Evolutionary conservation across 1,139 yeast species (phyloP).

Genomic region (Hansenula sp.): DNA sequence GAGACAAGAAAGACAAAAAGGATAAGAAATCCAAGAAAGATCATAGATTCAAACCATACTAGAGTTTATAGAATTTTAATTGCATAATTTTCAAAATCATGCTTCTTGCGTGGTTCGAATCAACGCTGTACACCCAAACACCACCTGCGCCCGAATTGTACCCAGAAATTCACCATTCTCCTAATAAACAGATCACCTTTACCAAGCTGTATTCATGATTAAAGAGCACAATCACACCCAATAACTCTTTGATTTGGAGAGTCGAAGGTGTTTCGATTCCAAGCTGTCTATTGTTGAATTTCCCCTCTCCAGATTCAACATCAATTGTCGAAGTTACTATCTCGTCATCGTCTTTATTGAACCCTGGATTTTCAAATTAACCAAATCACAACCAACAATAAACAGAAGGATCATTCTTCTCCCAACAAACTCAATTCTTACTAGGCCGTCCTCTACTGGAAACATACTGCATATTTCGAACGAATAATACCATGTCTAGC

Average conservation of each 20-base stretch:
- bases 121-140: slow-evolving; percentile 2
- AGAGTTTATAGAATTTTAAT: slow-evolving; percentile 1
- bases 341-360: too few relatives aligned
- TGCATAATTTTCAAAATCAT: not conserved
- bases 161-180: slow-evolving; percentile 2
- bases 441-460: too few relatives aligned
- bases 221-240: not conserved
- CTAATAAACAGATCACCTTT: slow-evolving; percentile 1
- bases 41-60: slow-evolving; percentile 54
- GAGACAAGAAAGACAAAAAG: slow-evolving; percentile 21
- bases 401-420: not conserved
- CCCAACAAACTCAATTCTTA: too few relatives aligned
- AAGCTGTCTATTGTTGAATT: too few relatives aligned
- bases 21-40: slow-evolving; percentile 30
- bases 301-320: too few relatives aligned
- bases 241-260: not conserved
- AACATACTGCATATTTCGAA: not conserved
- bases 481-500: slow-evolving; percentile 9
- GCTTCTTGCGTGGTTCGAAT: not conserved
- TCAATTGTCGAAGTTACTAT: too few relatives aligned
- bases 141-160: not conserved
- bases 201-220: not conserved
- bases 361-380: not conserved
- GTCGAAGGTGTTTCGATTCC: too few relatives aligned
- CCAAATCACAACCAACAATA: not conserved